Conservation (phyloP, 2,329 filamentous ascomycete species). For the Xylaria sp. region DNA sequence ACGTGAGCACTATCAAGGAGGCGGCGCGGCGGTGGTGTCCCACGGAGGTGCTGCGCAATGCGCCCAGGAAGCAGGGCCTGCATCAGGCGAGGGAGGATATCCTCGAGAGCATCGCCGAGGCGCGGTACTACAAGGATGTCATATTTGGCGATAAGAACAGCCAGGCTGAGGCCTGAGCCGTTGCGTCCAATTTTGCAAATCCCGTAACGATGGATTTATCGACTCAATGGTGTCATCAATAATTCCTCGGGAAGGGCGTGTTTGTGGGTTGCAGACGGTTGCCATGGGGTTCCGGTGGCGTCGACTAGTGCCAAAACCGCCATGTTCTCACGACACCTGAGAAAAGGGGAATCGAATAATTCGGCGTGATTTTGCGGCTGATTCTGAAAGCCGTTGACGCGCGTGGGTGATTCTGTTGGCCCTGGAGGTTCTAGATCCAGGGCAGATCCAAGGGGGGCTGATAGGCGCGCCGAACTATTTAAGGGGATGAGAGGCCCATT, state of each 20-base stretch:
- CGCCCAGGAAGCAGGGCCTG: conserved; percentile 73
- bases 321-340: neutral
- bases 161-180: neutral
- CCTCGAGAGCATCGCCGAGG: conserved; percentile 92
- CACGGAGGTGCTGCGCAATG: conserved; percentile 61
- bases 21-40: conserved; percentile 81
- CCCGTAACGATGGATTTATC: neutral
- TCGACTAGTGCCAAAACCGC: neutral
- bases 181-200: neutral
- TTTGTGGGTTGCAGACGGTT: neutral
- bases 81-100: conserved; percentile 92
- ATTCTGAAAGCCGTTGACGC: neutral
- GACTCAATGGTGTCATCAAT: neutral
- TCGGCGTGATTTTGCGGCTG: neutral
- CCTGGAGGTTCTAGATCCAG: conserved; percentile 5
- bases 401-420: conserved; percentile 32
- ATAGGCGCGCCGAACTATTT: no score
- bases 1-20: conserved; percentile 93
- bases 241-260: neutral
- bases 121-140: conserved; percentile 75
- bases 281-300: neutral
- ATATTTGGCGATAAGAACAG: conserved; percentile 59
- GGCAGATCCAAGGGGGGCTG: neutral
- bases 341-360: neutral
- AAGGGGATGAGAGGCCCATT: neutral